Evolutionary conservation across 1,284 basidiomycete species (phyloP).

Genomic region (Leccinum discolor): DNA sequence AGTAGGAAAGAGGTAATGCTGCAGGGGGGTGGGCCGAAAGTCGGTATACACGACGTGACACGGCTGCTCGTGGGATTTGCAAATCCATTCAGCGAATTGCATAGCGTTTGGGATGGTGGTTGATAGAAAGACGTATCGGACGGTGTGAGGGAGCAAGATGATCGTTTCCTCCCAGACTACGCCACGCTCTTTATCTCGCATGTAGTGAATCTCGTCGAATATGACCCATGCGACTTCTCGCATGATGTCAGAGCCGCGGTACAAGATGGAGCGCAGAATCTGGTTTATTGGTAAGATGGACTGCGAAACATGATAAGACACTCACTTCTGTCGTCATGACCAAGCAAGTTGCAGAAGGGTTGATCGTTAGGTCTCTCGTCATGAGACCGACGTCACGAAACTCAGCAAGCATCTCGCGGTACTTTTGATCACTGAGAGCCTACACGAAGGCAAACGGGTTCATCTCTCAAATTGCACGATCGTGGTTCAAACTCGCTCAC

Average conservation of each 20-base stretch:
- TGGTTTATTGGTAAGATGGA: slow-evolving; percentile 31
- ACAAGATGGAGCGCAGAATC: slow-evolving; percentile 99
- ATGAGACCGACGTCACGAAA: slow-evolving; percentile 99
- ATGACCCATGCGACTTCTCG: slow-evolving; percentile 99
- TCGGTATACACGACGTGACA: slow-evolving; percentile 99
- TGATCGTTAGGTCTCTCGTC: slow-evolving; percentile 99
- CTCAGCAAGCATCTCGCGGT: slow-evolving; percentile 95
- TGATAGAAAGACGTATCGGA: slow-evolving; percentile 99
- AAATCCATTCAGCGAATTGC: slow-evolving; percentile 99
- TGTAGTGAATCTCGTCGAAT: slow-evolving; percentile 99
- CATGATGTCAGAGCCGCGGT: slow-evolving; percentile 99
- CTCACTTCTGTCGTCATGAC: slow-evolving; percentile 99
- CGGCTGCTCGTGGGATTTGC: slow-evolving; percentile 95
- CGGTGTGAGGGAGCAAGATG: slow-evolving; percentile 93
- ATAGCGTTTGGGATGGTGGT: slow-evolving; percentile 99
- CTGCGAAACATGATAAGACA: background rate
- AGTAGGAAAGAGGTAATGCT: slow-evolving; percentile 60
- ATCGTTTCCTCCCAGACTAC: slow-evolving; percentile 95
- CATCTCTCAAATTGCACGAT: slow-evolving; percentile 16
- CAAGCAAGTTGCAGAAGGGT: slow-evolving; percentile 93
- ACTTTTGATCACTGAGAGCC: slow-evolving; percentile 99
- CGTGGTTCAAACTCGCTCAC: slow-evolving; percentile 46
- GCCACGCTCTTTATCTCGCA: slow-evolving; percentile 95
- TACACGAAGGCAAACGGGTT: slow-evolving; percentile 34
- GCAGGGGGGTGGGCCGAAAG: slow-evolving; percentile 96